Conservation (phyloP, 306 rosid species). For the Quercus mongolica region DNA sequence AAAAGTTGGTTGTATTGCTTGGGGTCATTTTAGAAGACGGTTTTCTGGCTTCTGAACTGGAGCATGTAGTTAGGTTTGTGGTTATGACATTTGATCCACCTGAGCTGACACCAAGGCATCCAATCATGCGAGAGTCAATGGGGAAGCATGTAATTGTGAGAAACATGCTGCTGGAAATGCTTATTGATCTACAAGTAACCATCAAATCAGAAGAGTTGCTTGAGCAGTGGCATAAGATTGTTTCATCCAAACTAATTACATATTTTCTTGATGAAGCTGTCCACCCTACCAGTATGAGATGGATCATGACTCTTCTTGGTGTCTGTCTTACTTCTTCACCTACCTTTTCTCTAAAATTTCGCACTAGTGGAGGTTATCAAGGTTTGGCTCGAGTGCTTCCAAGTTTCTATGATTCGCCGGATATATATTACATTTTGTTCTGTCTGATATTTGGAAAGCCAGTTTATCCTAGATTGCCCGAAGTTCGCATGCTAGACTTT, state of each 20-base stretch:
- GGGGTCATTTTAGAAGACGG: conserved; percentile 99
- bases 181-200: conserved; percentile 95
- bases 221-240: conserved; percentile 98
- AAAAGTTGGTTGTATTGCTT: conserved; percentile 91
- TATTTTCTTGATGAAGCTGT: conserved; percentile 97
- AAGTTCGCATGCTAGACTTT: conserved; percentile 98
- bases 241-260: conserved; percentile 91
- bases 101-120: conserved; percentile 52
- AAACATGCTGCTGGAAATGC: conserved; percentile 97
- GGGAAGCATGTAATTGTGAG: conserved; percentile 99
- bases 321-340: conserved; percentile 95
- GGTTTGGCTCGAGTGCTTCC: conserved; percentile 89
- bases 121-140: conserved; percentile 85
- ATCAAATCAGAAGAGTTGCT: conserved; percentile 86
- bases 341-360: conserved; percentile 88
- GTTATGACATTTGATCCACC: conserved; percentile 99
- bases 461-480: conserved; percentile 96
- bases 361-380: conserved; percentile 96
- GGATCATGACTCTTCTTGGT: conserved; percentile 99
- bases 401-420: conserved; percentile 97
- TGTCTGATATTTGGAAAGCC: conserved; percentile 97
- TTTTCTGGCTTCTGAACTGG: conserved; percentile 88
- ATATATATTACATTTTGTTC: conserved; percentile 91
- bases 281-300: conserved; percentile 99
- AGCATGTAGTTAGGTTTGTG: conserved; percentile 92